Percentiles rank a stretch among this genome's conserved stretches.
Evolutionary conservation across 306 rosid species (phyloP).

Genomic region (Mimosa pudica): DNA sequence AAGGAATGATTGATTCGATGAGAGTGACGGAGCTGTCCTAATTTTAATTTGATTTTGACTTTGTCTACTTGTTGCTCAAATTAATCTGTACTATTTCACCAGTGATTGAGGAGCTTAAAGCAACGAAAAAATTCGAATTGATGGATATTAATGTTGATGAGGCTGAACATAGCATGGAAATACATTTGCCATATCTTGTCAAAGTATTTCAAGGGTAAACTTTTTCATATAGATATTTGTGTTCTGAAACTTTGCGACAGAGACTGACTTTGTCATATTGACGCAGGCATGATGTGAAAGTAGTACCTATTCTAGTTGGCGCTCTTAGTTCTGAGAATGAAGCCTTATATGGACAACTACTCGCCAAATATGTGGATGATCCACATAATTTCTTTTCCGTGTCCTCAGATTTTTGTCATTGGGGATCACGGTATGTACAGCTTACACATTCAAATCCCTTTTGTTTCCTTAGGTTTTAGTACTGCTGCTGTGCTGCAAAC

Average conservation of each 20-base stretch:
- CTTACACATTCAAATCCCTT: background rate
- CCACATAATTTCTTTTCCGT: slow-evolving; percentile 24
- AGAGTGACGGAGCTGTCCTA: slow-evolving; percentile 3
- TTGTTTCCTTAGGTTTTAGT: background rate
- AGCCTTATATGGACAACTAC: slow-evolving; percentile 79
- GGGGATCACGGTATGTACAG: slow-evolving; percentile 76
- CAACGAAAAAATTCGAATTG: slow-evolving; percentile 76
- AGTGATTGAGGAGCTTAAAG: slow-evolving; percentile 88
- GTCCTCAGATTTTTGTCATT: slow-evolving; percentile 90
- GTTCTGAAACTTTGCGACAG: slow-evolving; percentile 20
- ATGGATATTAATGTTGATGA: slow-evolving; percentile 87
- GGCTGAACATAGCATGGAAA: slow-evolving; percentile 99
- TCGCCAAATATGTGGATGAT: slow-evolving; percentile 77
- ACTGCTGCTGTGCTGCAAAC: background rate
- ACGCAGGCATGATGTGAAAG: slow-evolving; percentile 66
- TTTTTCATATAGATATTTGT: slow-evolving; percentile 9
- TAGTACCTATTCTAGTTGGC: slow-evolving; percentile 94
- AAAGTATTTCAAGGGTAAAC: slow-evolving; percentile 93
- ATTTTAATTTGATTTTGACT: slow-evolving; percentile 4
- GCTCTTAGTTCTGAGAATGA: slow-evolving; percentile 75
- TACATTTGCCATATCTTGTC: slow-evolving; percentile 97
- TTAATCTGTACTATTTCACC: slow-evolving; percentile 33
- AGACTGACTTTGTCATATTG: slow-evolving; percentile 32
- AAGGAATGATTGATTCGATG: slow-evolving; percentile 6
- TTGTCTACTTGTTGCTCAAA: background rate